Evolutionary conservation across 2,329 filamentous ascomycete genomes (phyloP).

Genomic region (Chaetothyriales sp.): DNA sequence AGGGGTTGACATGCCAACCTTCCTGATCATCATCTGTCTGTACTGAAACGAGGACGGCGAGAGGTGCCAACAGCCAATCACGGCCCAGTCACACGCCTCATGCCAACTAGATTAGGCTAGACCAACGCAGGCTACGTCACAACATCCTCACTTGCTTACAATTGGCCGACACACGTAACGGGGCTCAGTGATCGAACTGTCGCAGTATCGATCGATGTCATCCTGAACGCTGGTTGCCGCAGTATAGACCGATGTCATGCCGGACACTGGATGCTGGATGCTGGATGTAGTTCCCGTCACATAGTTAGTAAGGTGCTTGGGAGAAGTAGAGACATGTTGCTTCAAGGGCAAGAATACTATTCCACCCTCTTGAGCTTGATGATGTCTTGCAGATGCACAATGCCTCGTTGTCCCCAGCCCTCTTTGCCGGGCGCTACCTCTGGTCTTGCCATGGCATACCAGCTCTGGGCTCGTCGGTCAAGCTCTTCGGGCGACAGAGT

Average conservation of each 20-base stretch:
- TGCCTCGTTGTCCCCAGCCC: conserved; percentile 73
- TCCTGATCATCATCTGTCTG: background rate
- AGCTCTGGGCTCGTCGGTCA: conserved; percentile 61
- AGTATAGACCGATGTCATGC: too few species aligned
- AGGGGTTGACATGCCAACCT: background rate
- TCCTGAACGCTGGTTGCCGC: background rate
- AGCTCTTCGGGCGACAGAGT: conserved; percentile 50
- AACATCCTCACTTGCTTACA: background rate
- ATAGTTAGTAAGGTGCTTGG: too few species aligned
- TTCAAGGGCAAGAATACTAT: background rate
- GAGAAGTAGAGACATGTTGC: background rate
- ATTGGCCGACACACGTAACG: background rate
- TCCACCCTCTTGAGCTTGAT: conserved; percentile 38
- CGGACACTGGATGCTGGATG: background rate
- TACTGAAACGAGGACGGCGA: conserved; percentile 9
- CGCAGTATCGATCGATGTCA: too few species aligned
- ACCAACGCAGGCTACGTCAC: background rate
- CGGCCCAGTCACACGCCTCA: background rate
- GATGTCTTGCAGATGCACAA: conserved; percentile 51
- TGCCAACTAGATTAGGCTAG: background rate
- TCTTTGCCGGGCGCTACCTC: conserved; percentile 57
- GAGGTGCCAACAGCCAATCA: conserved; percentile 2
- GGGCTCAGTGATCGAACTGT: too few species aligned
- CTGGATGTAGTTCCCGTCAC: background rate
- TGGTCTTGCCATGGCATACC: conserved; percentile 65